Percentiles rank a stretch among this genome's conserved stretches.
phyloP scores from a whole-genome alignment of 306 rosid species.

The Ochetophila trinervis region DNA sequence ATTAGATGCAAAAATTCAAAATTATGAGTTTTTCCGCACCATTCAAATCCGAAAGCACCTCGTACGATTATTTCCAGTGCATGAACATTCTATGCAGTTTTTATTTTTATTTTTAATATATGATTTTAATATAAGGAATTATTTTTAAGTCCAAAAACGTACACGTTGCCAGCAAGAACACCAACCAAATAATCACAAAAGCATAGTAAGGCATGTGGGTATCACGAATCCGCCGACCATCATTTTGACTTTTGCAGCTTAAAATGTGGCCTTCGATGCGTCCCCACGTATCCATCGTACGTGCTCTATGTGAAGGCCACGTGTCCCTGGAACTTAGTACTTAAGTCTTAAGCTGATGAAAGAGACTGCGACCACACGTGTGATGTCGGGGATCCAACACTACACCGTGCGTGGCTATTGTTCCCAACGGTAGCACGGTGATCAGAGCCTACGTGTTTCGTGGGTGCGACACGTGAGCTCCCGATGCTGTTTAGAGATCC shows the following conservation, averaged over 20 bases:
- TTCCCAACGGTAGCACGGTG: constrained; percentile 14
- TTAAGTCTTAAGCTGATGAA: not conserved
- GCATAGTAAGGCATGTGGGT: not conserved
- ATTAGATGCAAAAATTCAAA: not conserved
- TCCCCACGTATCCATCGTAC: not conserved
- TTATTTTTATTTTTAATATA: no score
- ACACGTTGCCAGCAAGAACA: no score
- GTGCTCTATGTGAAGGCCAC: constrained; percentile 8
- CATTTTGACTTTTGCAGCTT: not conserved
- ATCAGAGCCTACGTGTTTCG: constrained; percentile 4
- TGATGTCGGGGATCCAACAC: constrained; percentile 35
- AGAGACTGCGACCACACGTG: constrained; percentile 33
- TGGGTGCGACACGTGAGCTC: constrained; percentile 22
- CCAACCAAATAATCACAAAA: not conserved
- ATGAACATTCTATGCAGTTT: no score
- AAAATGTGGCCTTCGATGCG: not conserved
- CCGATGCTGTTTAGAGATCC: constrained; percentile 4
- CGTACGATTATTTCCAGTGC: no score
- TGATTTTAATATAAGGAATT: no score
- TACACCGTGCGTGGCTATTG: constrained; percentile 31
- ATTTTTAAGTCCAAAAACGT: no score
- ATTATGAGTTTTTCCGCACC: no score
- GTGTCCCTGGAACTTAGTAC: constrained; percentile 5
- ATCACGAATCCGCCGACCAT: constrained; percentile 21
- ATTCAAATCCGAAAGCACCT: no score